phyloP scores from a whole-genome alignment of 2,329 filamentous ascomycete species.

The Ophidiomyces ophidiicola region DNA sequence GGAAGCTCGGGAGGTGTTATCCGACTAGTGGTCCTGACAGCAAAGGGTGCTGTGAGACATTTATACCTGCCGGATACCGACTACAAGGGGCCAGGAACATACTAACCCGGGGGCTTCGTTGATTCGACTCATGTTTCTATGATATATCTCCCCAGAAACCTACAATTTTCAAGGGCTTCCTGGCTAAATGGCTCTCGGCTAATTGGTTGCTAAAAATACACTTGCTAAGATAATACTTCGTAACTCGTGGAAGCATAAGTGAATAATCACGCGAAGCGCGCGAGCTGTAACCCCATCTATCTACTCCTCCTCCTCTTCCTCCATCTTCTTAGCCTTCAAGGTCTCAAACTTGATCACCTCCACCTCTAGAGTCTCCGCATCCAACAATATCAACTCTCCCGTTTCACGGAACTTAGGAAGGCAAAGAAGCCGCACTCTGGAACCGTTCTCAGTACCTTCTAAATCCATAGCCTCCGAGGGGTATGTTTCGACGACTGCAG shows the following conservation, averaged over 20 bases:
- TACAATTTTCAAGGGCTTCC: constrained; percentile 1
- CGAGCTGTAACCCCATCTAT: too few species aligned
- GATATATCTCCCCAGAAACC: constrained; percentile 1
- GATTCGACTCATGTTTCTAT: background rate
- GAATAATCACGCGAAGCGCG: too few species aligned
- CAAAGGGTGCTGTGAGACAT: constrained; percentile 79
- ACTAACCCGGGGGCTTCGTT: constrained; percentile 17
- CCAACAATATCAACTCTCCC: constrained; percentile 68
- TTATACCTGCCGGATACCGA: constrained; percentile 87
- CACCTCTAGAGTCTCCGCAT: constrained; percentile 72
- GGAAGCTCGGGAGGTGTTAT: constrained; percentile 97
- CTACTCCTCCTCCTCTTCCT: background rate
- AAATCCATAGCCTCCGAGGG: constrained; percentile 21
- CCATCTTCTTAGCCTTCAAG: constrained; percentile 6
- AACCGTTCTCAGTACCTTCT: constrained; percentile 26
- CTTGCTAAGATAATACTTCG: too few species aligned
- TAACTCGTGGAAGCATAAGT: too few species aligned
- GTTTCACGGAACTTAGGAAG: constrained; percentile 72
- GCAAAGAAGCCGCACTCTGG: constrained; percentile 60
- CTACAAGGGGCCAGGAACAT: constrained; percentile 61
- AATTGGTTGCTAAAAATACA: too few species aligned
- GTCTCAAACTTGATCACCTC: constrained; percentile 51
- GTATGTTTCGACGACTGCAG: constrained; percentile 46
- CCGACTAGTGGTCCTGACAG: constrained; percentile 90
- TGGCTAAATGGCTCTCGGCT: too few species aligned